Conservation (phyloP, 2,329 filamentous ascomycete genomes). For the Alternaria tenuissima region DNA sequence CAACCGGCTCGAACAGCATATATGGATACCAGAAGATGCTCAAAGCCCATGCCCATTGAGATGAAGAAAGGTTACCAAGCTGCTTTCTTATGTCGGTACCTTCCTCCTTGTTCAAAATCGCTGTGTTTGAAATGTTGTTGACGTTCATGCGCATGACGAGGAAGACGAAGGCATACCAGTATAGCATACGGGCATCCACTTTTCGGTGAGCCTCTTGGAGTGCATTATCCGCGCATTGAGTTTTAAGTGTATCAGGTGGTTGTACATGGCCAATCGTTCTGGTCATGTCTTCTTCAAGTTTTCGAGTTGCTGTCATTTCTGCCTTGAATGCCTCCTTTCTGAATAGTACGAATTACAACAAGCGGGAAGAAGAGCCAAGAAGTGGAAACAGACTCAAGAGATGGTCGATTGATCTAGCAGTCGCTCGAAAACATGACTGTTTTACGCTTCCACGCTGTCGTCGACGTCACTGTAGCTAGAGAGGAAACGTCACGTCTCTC, state of each 20-base stretch:
- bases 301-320: not conserved
- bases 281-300: not conserved
- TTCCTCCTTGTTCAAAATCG: conserved; percentile 48
- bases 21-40: conserved; percentile 49
- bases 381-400: not conserved
- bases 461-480: too few species aligned
- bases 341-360: not conserved
- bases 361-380: not conserved
- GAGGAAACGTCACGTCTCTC: too few species aligned
- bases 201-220: not conserved
- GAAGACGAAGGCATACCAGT: conserved; percentile 47
- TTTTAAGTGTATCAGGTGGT: not conserved
- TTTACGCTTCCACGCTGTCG: not conserved
- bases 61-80: conserved; percentile 40
- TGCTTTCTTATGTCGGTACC: conserved; percentile 45
- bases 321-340: not conserved
- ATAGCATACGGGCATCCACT: conserved; percentile 21
- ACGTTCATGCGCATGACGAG: conserved; percentile 44
- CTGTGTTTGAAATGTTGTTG: conserved; percentile 46
- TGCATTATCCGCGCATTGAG: not conserved
- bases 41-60: conserved; percentile 46
- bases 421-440: not conserved
- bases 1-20: conserved; percentile 41
- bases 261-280: not conserved
- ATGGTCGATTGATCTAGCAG: not conserved